These are phyloP conservation scores for Wallacemonas rigidus DNA, from an alignment of 208 protist genomes.

Conservation along the genomic window DNA sequence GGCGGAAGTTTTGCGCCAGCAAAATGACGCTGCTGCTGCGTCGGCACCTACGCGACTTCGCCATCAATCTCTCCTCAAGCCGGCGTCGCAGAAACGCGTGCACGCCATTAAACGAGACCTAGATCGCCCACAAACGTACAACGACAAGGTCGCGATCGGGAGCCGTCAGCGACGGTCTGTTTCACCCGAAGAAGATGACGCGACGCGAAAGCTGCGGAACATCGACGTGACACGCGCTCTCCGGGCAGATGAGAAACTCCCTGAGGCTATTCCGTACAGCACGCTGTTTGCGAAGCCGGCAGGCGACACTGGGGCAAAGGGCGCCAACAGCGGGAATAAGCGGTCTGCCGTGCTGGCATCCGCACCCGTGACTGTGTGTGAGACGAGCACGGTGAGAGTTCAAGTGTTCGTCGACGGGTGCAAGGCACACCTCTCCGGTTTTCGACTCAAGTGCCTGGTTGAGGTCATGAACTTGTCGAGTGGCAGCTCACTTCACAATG, in stretches of 20 bases:
- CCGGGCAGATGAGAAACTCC: conserved; percentile 58
- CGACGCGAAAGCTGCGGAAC: conserved; percentile 64
- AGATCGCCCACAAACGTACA: conserved; percentile 51
- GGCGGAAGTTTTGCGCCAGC: no score
- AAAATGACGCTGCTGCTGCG: neutral
- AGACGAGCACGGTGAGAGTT: conserved; percentile 37
- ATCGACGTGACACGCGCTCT: conserved; percentile 82
- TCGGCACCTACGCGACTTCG: conserved; percentile 1
- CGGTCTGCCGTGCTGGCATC: conserved; percentile 18
- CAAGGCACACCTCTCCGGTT: conserved; percentile 50
- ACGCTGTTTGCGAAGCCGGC: conserved; percentile 26
- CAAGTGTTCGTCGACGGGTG: conserved; percentile 36
- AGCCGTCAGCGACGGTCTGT: conserved; percentile 18
- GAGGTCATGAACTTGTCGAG: conserved; percentile 46
- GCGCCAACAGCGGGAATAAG: neutral
- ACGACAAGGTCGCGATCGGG: conserved; percentile 17
- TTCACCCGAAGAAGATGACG: conserved; percentile 73
- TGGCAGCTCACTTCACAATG: conserved; percentile 32
- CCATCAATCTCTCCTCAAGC: neutral
- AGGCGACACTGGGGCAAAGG: neutral
- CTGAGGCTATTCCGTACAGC: conserved; percentile 62
- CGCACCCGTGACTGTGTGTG: conserved; percentile 39
- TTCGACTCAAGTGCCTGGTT: conserved; percentile 32
- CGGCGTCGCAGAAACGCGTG: conserved; percentile 19
- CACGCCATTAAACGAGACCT: conserved; percentile 72